phyloP scores from a whole-genome alignment of 2,329 filamentous ascomycete genomes.

The Beauveria medogensis region DNA sequence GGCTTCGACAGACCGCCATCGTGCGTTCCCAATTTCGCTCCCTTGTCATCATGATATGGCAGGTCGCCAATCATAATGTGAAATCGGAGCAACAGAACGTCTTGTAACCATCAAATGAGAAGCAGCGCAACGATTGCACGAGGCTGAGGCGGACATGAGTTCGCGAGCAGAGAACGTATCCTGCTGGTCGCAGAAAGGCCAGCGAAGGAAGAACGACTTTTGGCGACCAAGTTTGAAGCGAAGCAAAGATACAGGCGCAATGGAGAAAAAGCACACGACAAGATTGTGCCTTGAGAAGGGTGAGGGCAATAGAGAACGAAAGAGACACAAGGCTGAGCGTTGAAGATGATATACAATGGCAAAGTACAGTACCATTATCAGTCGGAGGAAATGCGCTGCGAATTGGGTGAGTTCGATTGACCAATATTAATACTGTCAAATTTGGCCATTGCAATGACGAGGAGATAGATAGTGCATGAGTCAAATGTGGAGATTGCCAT shows the following conservation, averaged over 20 bases:
- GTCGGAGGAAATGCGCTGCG: background rate
- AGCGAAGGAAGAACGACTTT: background rate
- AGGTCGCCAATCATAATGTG: background rate
- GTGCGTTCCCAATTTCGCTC: background rate
- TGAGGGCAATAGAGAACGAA: background rate
- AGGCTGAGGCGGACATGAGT: background rate
- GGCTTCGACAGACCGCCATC: background rate
- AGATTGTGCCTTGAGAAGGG: background rate
- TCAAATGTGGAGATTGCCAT: constrained; percentile 4
- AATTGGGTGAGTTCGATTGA: background rate
- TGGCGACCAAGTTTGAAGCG: background rate
- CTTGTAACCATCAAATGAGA: background rate
- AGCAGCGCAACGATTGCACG: background rate
- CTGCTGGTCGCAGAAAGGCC: background rate
- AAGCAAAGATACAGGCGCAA: background rate
- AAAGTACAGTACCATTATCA: background rate
- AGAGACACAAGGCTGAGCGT: background rate
- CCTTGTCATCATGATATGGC: background rate
- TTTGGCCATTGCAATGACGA: background rate
- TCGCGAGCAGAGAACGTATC: background rate
- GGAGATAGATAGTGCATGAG: background rate
- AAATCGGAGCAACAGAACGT: background rate
- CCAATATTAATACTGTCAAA: background rate
- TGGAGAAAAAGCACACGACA: background rate
- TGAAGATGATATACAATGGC: background rate